Conservation (phyloP, 441 rosid genomes). For the Croton setiger region DNA sequence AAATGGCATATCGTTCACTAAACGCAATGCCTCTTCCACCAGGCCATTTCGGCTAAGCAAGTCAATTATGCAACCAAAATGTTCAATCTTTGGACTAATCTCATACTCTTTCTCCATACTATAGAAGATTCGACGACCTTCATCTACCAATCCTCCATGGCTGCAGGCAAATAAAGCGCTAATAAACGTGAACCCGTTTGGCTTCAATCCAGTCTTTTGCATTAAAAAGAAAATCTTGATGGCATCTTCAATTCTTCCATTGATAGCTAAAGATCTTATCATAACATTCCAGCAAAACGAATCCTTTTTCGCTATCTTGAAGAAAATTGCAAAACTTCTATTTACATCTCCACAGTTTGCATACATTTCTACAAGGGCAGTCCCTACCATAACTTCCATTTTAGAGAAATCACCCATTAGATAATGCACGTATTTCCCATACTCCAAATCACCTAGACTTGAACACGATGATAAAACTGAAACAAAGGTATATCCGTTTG, state of each 20-base stretch:
- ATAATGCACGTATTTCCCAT: constrained; percentile 24
- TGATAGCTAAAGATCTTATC: constrained; percentile 32
- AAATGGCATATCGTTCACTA: constrained; percentile 26
- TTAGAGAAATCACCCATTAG: constrained; percentile 17
- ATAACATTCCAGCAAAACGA: constrained; percentile 37
- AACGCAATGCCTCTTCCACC: constrained; percentile 29
- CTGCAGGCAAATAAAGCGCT: constrained; percentile 36
- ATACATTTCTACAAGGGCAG: constrained; percentile 30
- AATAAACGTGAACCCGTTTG: constrained; percentile 31
- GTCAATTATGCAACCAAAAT: constrained; percentile 28
- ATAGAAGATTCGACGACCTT: constrained; percentile 27
- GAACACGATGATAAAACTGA: constrained; percentile 30
- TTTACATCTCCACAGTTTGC: constrained; percentile 30
- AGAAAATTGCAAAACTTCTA: constrained; percentile 24
- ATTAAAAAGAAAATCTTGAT: constrained; percentile 24
- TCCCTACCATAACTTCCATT: constrained; percentile 25
- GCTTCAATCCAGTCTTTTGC: constrained; percentile 26
- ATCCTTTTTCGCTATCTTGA: constrained; percentile 29
- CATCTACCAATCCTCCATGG: constrained; percentile 31
- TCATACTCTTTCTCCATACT: constrained; percentile 26
- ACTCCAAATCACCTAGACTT: constrained; percentile 21
- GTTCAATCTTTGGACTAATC: constrained; percentile 29
- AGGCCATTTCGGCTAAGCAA: constrained; percentile 31
- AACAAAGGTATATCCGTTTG: constrained; percentile 26
- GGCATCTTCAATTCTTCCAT: constrained; percentile 32